These are phyloP conservation scores for Castanopsis chinensis DNA, from an alignment of 306 rosid genomes.

Conservation along the genomic window DNA sequence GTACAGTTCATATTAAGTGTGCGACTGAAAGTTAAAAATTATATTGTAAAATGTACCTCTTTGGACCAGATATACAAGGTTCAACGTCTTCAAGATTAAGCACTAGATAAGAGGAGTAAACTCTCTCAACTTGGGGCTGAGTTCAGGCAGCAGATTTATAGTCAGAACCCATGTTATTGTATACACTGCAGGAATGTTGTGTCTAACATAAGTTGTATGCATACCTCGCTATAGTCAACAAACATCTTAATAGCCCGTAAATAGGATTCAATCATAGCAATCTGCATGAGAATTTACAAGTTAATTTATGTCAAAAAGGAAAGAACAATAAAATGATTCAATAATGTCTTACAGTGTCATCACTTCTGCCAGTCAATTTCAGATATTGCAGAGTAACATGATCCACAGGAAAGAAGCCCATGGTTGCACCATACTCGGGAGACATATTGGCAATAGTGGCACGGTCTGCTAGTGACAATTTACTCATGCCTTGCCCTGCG, in stretches of 20 bases:
- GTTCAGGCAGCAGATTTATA: constrained; percentile 24
- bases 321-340: constrained; percentile 11
- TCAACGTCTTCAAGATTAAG: constrained; percentile 79
- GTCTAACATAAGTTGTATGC: not conserved
- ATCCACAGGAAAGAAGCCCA: constrained; percentile 99
- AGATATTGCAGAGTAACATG: constrained; percentile 91
- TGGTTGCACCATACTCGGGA: constrained; percentile 96
- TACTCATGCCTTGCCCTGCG: constrained; percentile 94
- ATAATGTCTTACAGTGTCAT: constrained; percentile 62
- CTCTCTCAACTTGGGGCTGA: constrained; percentile 83
- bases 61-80: constrained; percentile 95
- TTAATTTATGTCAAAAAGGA: constrained; percentile 35
- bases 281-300: constrained; percentile 42
- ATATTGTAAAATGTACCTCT: constrained; percentile 50
- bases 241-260: constrained; percentile 87
- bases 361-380: constrained; percentile 86
- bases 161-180: constrained; percentile 24
- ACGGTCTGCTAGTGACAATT: constrained; percentile 85
- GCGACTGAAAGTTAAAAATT: constrained; percentile 11
- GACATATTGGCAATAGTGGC: constrained; percentile 98
- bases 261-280: constrained; percentile 77
- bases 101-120: constrained; percentile 77
- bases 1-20: not conserved
- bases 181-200: not conserved
- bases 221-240: constrained; percentile 84